Evolutionary conservation across 2,329 filamentous ascomycete species (phyloP).

Genomic region (Penicillium freii): DNA sequence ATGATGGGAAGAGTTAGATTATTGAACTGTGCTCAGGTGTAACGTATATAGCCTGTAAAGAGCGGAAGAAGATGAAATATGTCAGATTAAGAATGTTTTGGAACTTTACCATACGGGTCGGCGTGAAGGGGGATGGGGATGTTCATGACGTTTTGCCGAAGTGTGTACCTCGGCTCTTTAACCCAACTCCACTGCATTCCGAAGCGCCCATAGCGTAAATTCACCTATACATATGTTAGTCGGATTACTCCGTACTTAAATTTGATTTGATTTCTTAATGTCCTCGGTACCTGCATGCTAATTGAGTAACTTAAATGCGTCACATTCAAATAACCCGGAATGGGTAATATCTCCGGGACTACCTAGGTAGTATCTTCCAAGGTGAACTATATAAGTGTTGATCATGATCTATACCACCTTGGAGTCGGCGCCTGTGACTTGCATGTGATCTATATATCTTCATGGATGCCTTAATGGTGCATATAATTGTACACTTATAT

Average conservation of each 20-base stretch:
- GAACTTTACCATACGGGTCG: slow-evolving; percentile 28
- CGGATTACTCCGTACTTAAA: no score
- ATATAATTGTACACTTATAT: neutral
- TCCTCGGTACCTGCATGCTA: neutral
- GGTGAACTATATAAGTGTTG: neutral
- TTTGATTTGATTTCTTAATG: neutral
- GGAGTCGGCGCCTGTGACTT: neutral
- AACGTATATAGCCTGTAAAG: neutral
- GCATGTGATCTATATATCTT: slow-evolving; percentile 2
- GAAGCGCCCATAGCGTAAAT: slow-evolving; percentile 1
- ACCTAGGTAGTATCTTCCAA: neutral
- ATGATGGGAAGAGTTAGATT: slow-evolving; percentile 26
- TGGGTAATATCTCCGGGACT: neutral
- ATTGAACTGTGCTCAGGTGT: neutral
- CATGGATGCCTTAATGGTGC: neutral
- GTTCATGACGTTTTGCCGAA: slow-evolving; percentile 41
- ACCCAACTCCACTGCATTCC: slow-evolving; percentile 16
- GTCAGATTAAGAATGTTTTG: slow-evolving; percentile 1
- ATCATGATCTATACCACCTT: neutral
- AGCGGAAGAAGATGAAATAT: neutral
- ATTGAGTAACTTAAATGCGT: neutral
- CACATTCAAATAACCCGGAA: neutral
- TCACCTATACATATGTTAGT: neutral
- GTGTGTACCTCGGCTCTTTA: slow-evolving; percentile 34
- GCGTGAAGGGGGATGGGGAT: slow-evolving; percentile 20